These are phyloP conservation scores for Laetiporus sulphureus DNA, from an alignment of 1,284 basidiomycete species.

Conservation along the genomic window DNA sequence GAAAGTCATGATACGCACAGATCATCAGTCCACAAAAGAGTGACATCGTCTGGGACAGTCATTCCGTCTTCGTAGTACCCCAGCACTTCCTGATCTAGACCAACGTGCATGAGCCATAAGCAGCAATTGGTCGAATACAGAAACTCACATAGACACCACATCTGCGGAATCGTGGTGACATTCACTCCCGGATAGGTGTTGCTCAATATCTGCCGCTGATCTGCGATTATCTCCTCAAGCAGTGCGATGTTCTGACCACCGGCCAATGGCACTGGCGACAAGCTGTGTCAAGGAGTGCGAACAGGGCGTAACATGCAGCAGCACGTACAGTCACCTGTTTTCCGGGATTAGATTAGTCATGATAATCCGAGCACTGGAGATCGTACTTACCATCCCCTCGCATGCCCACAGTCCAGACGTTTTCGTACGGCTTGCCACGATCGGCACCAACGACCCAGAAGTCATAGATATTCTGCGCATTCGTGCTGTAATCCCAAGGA, in stretches of 20 bases:
- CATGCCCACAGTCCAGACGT: slow-evolving; percentile 61
- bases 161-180: slow-evolving; percentile 49
- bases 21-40: slow-evolving; percentile 56
- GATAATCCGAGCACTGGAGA: no score
- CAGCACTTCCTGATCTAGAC: slow-evolving; percentile 56
- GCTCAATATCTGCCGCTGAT: slow-evolving; percentile 56
- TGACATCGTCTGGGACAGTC: slow-evolving; percentile 47
- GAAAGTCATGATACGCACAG: slow-evolving; percentile 31
- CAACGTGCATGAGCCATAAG: neutral
- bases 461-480: slow-evolving; percentile 45
- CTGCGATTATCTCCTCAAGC: slow-evolving; percentile 48
- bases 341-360: no score
- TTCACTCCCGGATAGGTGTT: slow-evolving; percentile 45
- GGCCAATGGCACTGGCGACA: slow-evolving; percentile 40
- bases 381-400: slow-evolving; percentile 47
- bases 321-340: no score
- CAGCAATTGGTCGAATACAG: neutral
- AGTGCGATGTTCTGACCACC: slow-evolving; percentile 43
- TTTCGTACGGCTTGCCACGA: slow-evolving; percentile 51
- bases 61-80: slow-evolving; percentile 61
- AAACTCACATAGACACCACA: slow-evolving; percentile 56
- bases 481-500: slow-evolving; percentile 54
- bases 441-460: slow-evolving; percentile 56
- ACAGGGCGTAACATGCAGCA: no score
- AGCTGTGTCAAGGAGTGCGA: neutral